These are phyloP conservation scores for Komagataella pastoris DNA, from an alignment of 805 yeast genomes.

Conservation along the genomic window DNA sequence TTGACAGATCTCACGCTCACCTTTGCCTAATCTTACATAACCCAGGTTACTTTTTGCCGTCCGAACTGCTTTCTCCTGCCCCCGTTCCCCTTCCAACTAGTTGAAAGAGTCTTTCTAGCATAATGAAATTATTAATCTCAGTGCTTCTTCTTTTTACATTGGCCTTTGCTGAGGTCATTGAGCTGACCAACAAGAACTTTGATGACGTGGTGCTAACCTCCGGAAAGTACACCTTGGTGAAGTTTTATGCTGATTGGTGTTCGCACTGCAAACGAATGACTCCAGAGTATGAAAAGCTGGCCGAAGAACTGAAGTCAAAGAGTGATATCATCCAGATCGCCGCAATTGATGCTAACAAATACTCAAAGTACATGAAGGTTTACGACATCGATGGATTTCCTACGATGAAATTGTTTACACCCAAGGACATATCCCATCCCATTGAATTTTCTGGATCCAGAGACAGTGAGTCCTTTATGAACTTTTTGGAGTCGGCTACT, in stretches of 20 bases:
- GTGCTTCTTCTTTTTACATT: slow-evolving; percentile 1
- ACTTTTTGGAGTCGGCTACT: slow-evolving; percentile 27
- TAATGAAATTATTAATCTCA: background rate
- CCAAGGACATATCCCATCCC: slow-evolving; percentile 32
- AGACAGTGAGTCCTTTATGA: slow-evolving; percentile 32
- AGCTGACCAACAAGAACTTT: slow-evolving; percentile 35
- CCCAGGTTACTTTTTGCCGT: background rate
- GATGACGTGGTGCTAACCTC: slow-evolving; percentile 42
- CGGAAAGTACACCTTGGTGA: slow-evolving; percentile 62
- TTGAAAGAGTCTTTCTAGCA: background rate
- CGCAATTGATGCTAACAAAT: slow-evolving; percentile 48
- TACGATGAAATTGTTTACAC: slow-evolving; percentile 40
- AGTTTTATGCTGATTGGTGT: slow-evolving; percentile 69
- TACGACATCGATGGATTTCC: slow-evolving; percentile 56
- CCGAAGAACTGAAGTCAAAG: slow-evolving; percentile 18
- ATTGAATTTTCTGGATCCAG: slow-evolving; percentile 43
- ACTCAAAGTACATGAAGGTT: slow-evolving; percentile 33
- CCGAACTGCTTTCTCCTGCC: background rate
- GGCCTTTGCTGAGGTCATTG: slow-evolving; percentile 19
- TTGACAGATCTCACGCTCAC: too few relatives aligned
- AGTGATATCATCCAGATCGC: slow-evolving; percentile 29
- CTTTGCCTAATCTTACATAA: background rate
- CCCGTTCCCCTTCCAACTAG: background rate
- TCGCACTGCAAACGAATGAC: slow-evolving; percentile 47
- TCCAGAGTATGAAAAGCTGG: slow-evolving; percentile 41